Evolutionary conservation across 805 yeast species (phyloP), one percentile per base, ranked within the genome.

Genomic region (Kurtzmaniella fragi): DNA sequence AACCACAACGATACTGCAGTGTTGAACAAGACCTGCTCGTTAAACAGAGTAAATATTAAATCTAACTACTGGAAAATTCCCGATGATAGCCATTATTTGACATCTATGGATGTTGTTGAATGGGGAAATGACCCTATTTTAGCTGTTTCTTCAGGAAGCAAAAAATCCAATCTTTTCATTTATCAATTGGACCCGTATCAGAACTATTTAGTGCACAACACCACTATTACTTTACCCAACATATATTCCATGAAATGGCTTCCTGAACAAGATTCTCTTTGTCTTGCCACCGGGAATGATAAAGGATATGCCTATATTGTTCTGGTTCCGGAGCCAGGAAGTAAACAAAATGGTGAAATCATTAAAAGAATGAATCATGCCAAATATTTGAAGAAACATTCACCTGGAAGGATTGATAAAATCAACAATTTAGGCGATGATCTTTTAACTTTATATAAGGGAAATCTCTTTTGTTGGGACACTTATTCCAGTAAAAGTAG

Each of bases 391-490:
- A 57, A 55, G 25, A 46, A 57, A 14, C 62, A 54, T 32, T 38
- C 45, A 28, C 37, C 51, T 38, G 50, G 63, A 4, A 49, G 51
- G 32, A 56, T 67, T 15, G 44, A 57, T 32, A 51, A 58, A 43
- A 40, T 62, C 51, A 49, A 54, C 30, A 50, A 62, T 51, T 37
- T 56, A 42, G 59, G 65, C 10, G 50, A 59, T 23, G 67, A 76
- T 16, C 57, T 88, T 39, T 59, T 84, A 23, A 69, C 95, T 0
- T 56, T 80, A 5, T 85, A 83, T 54, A 79, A 79, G 41, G 82
- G 83, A 43, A 77, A 82, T 41, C 47, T 90, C 11, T 89, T 85
- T 54, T 60, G 82, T 36, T 89, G 96, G 91, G 89, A 89, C 42
- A 58, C 80, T 10, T 69, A 46, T 64, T 82, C 53, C 68, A 36